phyloP scores from a whole-genome alignment of 1,139 yeast genomes.

The Yamadazyma mexicana region DNA sequence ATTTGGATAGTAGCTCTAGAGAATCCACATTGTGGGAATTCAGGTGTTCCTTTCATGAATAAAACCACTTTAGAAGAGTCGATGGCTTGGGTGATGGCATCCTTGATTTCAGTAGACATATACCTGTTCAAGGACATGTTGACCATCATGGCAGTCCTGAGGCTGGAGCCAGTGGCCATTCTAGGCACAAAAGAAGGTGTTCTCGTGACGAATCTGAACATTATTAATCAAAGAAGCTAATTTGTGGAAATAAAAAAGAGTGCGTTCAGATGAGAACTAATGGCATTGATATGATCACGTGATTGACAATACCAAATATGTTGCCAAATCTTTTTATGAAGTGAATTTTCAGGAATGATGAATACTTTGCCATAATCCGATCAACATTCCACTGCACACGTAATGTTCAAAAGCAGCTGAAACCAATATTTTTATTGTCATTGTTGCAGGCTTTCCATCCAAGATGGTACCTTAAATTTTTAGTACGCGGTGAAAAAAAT shows the following conservation, averaged over 20 bases:
- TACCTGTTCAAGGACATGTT: constrained; percentile 35
- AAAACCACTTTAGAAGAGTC: constrained; percentile 89
- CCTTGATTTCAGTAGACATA: constrained; percentile 73
- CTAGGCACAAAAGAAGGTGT: constrained; percentile 15
- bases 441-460: too few species aligned
- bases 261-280: background rate
- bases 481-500: background rate
- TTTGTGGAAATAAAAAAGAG: constrained; percentile 4
- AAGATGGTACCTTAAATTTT: too few species aligned
- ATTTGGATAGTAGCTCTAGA: constrained; percentile 92
- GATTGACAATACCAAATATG: background rate
- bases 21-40: constrained; percentile 97
- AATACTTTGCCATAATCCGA: too few species aligned
- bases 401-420: too few species aligned
- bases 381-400: too few species aligned
- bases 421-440: too few species aligned
- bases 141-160: constrained; percentile 30
- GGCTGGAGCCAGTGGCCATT: constrained; percentile 23
- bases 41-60: constrained; percentile 97
- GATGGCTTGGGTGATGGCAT: constrained; percentile 84
- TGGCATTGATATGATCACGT: background rate
- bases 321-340: too few species aligned
- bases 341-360: too few species aligned
- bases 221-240: constrained; percentile 10
- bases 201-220: constrained; percentile 9